Conservation (phyloP, 768 basidiomycete genomes). For the Trametes meyenii region DNA sequence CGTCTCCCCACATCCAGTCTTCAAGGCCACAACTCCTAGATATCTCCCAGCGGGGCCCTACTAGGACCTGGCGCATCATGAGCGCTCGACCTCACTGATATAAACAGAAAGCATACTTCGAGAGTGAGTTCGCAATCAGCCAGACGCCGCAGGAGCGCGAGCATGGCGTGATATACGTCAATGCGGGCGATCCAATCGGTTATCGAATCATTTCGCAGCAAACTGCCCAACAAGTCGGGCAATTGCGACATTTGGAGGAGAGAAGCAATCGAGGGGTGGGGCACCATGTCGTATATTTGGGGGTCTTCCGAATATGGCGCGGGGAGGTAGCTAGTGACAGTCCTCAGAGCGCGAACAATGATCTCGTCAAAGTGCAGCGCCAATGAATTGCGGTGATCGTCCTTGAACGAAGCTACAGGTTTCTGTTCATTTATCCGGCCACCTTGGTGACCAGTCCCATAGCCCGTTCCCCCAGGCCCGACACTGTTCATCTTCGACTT, state of each 20-base stretch:
- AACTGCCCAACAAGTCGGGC: slow-evolving; percentile 45
- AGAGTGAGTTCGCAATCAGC: slow-evolving; percentile 56
- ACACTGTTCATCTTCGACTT: slow-evolving; percentile 34
- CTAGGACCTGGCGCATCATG: slow-evolving; percentile 35
- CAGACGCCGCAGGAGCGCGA: slow-evolving; percentile 49
- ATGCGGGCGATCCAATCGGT: slow-evolving; percentile 54
- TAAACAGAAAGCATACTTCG: slow-evolving; percentile 18
- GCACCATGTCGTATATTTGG: slow-evolving; percentile 51
- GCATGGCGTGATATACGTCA: slow-evolving; percentile 51
- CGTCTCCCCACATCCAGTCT: slow-evolving; percentile 51
- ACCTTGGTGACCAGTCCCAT: slow-evolving; percentile 37
- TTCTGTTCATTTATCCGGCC: neutral
- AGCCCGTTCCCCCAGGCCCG: slow-evolving; percentile 58
- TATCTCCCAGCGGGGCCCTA: slow-evolving; percentile 44
- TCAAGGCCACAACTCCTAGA: slow-evolving; percentile 44
- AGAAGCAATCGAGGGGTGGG: slow-evolving; percentile 46
- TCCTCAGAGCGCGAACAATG: slow-evolving; percentile 41
- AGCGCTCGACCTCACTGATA: neutral
- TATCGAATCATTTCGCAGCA: slow-evolving; percentile 60
- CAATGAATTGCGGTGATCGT: slow-evolving; percentile 13
- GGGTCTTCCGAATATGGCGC: slow-evolving; percentile 47
- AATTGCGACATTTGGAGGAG: slow-evolving; percentile 49
- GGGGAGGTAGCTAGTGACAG: slow-evolving; percentile 47
- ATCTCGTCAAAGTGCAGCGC: slow-evolving; percentile 44
- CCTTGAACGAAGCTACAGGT: too few relatives aligned